phyloP scores from a whole-genome alignment of 192 early-diverging fungal species.

The Backusella tuberculispora region DNA sequence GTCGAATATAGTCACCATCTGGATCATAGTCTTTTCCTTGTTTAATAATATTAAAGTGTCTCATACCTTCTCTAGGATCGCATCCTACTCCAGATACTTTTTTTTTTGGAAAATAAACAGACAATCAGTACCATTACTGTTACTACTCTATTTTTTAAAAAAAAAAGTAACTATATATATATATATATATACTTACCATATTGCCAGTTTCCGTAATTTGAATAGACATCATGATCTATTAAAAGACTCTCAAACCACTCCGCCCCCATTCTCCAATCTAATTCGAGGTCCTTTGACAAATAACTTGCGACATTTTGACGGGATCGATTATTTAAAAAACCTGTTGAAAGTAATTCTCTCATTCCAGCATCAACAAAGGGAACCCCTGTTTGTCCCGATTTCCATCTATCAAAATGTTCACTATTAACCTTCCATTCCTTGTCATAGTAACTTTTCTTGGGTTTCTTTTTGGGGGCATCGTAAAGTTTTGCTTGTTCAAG shows the following conservation, averaged over 20 bases:
- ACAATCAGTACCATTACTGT: background rate
- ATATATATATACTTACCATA: constrained; percentile 24
- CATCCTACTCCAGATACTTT: constrained; percentile 46
- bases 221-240: constrained; percentile 47
- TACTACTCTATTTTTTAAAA: background rate
- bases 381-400: constrained; percentile 38
- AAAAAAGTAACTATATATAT: background rate
- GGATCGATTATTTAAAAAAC: constrained; percentile 43
- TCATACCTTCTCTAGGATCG: constrained; percentile 38
- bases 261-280: constrained; percentile 44
- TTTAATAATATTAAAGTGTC: constrained; percentile 48
- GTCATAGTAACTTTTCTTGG: background rate
- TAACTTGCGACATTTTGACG: constrained; percentile 50
- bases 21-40: constrained; percentile 50
- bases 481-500: constrained; percentile 9
- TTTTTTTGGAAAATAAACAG: background rate
- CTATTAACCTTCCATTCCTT: constrained; percentile 20
- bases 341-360: constrained; percentile 41
- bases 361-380: constrained; percentile 50
- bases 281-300: constrained; percentile 39
- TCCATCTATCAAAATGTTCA: constrained; percentile 31
- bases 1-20: constrained; percentile 35
- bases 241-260: constrained; percentile 44
- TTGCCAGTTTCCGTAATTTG: constrained; percentile 53
- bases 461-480: background rate